Evolutionary conservation across 805 yeast genomes (phyloP), one percentile per base, ranked within the genome.

Genomic region (Metschnikowia henanensis): DNA sequence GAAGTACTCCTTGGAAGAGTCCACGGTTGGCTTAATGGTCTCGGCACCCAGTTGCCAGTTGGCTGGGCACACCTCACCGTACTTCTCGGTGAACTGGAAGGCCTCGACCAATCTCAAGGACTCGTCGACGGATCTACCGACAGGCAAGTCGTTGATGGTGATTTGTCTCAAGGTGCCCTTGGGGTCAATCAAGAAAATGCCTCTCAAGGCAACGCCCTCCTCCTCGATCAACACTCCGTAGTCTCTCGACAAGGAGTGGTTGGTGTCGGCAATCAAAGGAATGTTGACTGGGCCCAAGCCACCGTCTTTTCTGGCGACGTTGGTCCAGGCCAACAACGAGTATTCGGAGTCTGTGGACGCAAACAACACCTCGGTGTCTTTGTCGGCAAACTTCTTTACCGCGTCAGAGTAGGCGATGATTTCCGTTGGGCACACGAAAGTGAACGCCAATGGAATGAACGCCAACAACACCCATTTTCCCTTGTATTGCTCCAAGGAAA

Each of bases 51-150:
- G 70, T 55, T 65, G 68, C 99, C 99, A 92, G 95, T 92, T 94
- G 69, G 98, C 97, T 64, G 99, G 99, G 79, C 97, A 91, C 58
- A 92, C 99, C 78, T 95, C 97, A 77, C 99, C 99, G 83, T 94
- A 79, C 79, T 88, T 87, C 73, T 91, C 98, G 62, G 96, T 87
- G 91, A 95, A 94, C 79, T 92, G 96, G 96, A 94, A 94, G 60
- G 97, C 99, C 70, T 94, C 98, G 53, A 94, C 81, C 67, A 94
- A 82, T 84, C 99, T 91, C 67, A 89, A 79, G 57, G 97, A 86
- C 82, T 94, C 99, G 57, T 91, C 97, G 58, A 94, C 99, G 65
- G 87, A 86, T 81, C 99, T 90, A 72, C 99, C 99, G 59, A 94
- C 99, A 71, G 99, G 97, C 71, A 92, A 85, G 74, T 94, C 98